These are phyloP conservation scores for Picochlorum sp. DNA, from an alignment of 139 green algal species.

Conservation along the genomic window DNA sequence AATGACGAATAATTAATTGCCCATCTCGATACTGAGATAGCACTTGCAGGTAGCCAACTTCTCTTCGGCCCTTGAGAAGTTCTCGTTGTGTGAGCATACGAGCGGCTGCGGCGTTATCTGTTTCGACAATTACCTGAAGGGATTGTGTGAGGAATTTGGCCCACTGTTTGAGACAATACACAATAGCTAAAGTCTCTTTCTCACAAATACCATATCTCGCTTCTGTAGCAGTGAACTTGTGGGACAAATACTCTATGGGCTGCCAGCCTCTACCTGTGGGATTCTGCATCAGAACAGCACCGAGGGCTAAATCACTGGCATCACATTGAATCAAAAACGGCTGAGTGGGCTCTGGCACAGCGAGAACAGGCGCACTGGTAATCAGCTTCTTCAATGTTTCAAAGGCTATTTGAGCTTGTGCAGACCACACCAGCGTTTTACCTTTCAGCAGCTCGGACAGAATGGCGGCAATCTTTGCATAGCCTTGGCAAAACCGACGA, in stretches of 20 bases:
- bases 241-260: conserved; percentile 26
- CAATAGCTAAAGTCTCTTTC: conserved; percentile 36
- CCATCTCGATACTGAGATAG: conserved; percentile 23
- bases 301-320: background rate
- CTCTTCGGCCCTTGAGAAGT: background rate
- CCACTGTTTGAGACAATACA: conserved; percentile 27
- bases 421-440: conserved; percentile 14
- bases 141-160: conserved; percentile 24
- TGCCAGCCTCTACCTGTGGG: background rate
- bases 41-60: background rate
- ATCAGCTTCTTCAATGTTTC: background rate
- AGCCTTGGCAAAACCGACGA: conserved; percentile 31
- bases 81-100: conserved; percentile 17
- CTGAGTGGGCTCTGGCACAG: too few relatives aligned
- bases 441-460: conserved; percentile 25
- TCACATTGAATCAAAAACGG: background rate
- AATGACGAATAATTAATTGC: conserved; percentile 20
- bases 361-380: too few relatives aligned
- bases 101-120: conserved; percentile 30
- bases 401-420: conserved; percentile 18
- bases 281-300: conserved; percentile 6
- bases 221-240: conserved; percentile 28
- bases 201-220: conserved; percentile 34
- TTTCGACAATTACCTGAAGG: conserved; percentile 1
- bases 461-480: conserved; percentile 24